Percentiles rank a stretch among this genome's conserved stretches.
These are phyloP conservation scores for Telopea speciosissima DNA, from an alignment of 177 flowering plant genomes.

Conservation along the genomic window DNA sequence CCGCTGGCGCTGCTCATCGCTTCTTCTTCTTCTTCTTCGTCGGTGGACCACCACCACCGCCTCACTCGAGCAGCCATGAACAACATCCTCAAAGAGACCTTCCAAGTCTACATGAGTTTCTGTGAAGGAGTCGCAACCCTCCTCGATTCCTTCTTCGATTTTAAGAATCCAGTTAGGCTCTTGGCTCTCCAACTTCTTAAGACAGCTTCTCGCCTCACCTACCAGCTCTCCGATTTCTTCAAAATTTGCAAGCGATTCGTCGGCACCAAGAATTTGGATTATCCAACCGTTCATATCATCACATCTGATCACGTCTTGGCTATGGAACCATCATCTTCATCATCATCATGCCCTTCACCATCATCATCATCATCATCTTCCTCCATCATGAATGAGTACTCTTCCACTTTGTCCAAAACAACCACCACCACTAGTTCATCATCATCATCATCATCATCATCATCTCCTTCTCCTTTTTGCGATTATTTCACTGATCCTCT, in stretches of 20 bases:
- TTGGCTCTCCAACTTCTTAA: constrained; percentile 37
- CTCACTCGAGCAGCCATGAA: constrained; percentile 28
- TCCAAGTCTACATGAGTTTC: constrained; percentile 38
- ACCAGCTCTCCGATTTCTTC: constrained; percentile 28
- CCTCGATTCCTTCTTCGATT: constrained; percentile 32
- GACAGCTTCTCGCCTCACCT: constrained; percentile 40
- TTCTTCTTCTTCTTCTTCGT: too few species aligned
- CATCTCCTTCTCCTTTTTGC: neutral
- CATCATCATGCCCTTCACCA: neutral
- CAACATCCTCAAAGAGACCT: constrained; percentile 44
- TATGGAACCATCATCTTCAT: constrained; percentile 18
- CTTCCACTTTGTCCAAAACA: neutral
- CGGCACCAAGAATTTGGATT: constrained; percentile 29
- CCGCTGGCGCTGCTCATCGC: constrained; percentile 10
- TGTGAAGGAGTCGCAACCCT: constrained; percentile 39
- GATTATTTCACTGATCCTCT: constrained; percentile 1
- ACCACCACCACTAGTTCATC: neutral
- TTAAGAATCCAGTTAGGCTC: constrained; percentile 20
- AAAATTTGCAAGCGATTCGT: constrained; percentile 30
- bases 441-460: too few species aligned
- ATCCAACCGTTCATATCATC: constrained; percentile 35
- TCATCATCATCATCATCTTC: neutral
- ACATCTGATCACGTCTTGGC: constrained; percentile 28
- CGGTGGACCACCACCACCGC: too few species aligned
- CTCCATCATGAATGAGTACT: neutral